Percentiles rank a stretch among this genome's conserved stretches.
These are phyloP conservation scores for Xerocomus nothofagi DNA, from an alignment of 1,284 basidiomycete genomes.

Conservation along the genomic window DNA sequence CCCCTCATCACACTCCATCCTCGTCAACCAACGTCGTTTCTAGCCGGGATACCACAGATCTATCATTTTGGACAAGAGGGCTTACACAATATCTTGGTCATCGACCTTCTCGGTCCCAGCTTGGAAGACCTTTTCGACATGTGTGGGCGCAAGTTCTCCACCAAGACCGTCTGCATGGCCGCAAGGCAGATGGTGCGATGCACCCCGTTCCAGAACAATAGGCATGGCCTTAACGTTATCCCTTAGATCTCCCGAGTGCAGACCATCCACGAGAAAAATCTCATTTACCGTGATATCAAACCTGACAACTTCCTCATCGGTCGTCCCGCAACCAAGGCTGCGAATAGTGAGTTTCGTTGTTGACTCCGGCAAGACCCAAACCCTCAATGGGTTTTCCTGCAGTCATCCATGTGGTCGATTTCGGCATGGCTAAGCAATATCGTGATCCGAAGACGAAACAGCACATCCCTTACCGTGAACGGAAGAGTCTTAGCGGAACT, in stretches of 20 bases:
- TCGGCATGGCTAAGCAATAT: slow-evolving; percentile 99
- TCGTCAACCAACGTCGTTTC: slow-evolving; percentile 16
- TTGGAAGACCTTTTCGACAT: slow-evolving; percentile 98
- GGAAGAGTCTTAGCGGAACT: slow-evolving; percentile 97
- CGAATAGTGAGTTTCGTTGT: slow-evolving; percentile 51
- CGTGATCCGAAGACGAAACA: slow-evolving; percentile 97
- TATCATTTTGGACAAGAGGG: slow-evolving; percentile 99
- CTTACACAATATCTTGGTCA: slow-evolving; percentile 95
- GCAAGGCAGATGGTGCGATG: slow-evolving; percentile 91
- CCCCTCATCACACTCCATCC: slow-evolving; percentile 6
- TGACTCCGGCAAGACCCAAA: background rate
- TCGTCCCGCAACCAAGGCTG: slow-evolving; percentile 85
- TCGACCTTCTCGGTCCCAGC: slow-evolving; percentile 96
- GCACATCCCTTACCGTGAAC: slow-evolving; percentile 98
- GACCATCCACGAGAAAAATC: slow-evolving; percentile 96
- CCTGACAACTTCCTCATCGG: slow-evolving; percentile 99
- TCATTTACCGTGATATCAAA: slow-evolving; percentile 99
- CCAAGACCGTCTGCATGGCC: slow-evolving; percentile 98
- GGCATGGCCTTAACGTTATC: background rate
- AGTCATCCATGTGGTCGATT: slow-evolving; percentile 91
- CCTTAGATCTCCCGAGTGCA: slow-evolving; percentile 91
- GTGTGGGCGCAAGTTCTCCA: slow-evolving; percentile 93
- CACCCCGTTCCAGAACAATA: background rate
- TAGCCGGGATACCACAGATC: slow-evolving; percentile 94
- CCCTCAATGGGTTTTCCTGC: background rate